These are phyloP conservation scores for Pugionium dolabratum DNA, from an alignment of 345 rosid species.

Conservation along the genomic window DNA sequence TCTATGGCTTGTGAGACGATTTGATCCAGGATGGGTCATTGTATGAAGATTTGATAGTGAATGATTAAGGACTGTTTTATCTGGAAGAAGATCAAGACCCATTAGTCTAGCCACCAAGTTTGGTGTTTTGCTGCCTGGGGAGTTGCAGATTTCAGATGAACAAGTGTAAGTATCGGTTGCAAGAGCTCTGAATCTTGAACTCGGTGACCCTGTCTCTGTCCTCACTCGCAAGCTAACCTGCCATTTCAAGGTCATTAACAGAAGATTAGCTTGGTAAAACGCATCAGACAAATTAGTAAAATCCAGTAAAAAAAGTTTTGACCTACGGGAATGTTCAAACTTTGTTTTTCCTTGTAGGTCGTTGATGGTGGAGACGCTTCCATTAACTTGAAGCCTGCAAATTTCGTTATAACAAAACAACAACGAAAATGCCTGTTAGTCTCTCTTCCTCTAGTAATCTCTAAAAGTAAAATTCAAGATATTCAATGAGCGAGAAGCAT, in stretches of 20 bases:
- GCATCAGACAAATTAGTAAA: too few species aligned
- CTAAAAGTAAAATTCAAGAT: too few species aligned
- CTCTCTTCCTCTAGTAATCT: too few species aligned
- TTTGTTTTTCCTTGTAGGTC: conserved; percentile 42
- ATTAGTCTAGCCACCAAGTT: conserved; percentile 82
- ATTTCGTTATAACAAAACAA: not conserved
- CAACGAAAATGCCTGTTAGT: not conserved
- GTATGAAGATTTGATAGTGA: too few species aligned
- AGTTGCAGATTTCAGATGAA: conserved; percentile 59
- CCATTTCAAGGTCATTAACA: too few species aligned
- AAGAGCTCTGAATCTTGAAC: conserved; percentile 39
- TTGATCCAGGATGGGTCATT: conserved; percentile 29
- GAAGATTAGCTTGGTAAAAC: too few species aligned
- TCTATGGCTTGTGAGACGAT: conserved; percentile 30
- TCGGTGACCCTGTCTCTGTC: conserved; percentile 40
- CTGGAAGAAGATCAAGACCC: conserved; percentile 94
- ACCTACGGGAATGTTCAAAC: conserved; percentile 43
- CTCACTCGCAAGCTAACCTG: conserved; percentile 69
- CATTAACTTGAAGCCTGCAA: conserved; percentile 62
- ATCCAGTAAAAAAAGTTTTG: too few species aligned
- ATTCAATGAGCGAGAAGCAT: not conserved
- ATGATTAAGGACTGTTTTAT: too few species aligned
- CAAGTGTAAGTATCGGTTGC: conserved; percentile 36
- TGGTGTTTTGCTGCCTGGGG: conserved; percentile 81
- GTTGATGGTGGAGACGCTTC: conserved; percentile 49